Evolutionary conservation across 148 eudicot genomes (phyloP), one percentile per base, ranked within the genome.

Genomic region (Chenopodium album): DNA sequence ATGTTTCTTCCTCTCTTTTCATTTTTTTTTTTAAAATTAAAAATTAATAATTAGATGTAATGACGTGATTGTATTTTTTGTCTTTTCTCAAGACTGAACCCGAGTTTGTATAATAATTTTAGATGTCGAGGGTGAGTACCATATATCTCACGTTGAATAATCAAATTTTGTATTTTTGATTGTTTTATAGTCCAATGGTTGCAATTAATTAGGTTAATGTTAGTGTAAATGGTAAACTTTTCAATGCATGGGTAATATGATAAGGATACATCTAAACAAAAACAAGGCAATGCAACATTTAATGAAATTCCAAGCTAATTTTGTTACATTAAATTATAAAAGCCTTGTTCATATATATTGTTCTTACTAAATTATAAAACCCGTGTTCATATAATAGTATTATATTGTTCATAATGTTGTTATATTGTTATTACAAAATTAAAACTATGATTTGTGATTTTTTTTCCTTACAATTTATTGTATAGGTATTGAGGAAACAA

Each of bases 301-400:
- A 73, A n/a, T 73, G 60, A 73, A 71, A 47, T 46, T 44, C 31
- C 56, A 72, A 72, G 13, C 34, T 73, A 31, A 73, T 73, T 73
- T 47, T 2, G 28, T 41, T 26, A 26, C 26, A 26, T 26, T 26
- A 26, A 26, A 11, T 23, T 46, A 9, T 70, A 72, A 26, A 26
- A 26, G 26, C 26, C 26, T 17, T 37, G n/a, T 20, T 20, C 34
- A 32, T 32, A 32, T 23, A 4, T 19, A 4, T 71, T 34, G 10
- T 71, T 71, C 1, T 47, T 69, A 5, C 14, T 37, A 14, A 71
- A 1, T 32, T 32, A 1, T 32, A 32, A 26, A 26, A 26, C 26
- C 26, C 26, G 26, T 26, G 26, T 26, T 26, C 26, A 26, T 26
- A 26, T 26, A 26, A 26, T 26, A 26, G 26, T 26, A 1, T 41